Evolutionary conservation across 495 filamentous ascomycete species (phyloP).

Genomic region (Pseudevernia furfuracea): DNA sequence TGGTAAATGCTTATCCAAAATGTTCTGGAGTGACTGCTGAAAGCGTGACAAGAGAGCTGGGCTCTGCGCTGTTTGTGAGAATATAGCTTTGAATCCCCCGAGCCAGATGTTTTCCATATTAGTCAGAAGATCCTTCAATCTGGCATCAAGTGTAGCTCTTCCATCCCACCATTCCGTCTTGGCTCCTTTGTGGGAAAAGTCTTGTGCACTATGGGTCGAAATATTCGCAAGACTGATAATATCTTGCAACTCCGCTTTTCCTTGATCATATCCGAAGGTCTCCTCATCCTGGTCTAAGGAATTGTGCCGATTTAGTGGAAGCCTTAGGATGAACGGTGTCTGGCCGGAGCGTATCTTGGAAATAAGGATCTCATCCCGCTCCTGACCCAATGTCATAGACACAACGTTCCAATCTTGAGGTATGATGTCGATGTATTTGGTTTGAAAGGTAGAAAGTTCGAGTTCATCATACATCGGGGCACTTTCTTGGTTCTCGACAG

Average conservation of each 20-base stretch:
- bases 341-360: conserved; percentile 66
- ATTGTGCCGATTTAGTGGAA: conserved; percentile 74
- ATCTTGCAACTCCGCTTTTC: conserved; percentile 67
- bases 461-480: conserved; percentile 27
- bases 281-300: conserved; percentile 75
- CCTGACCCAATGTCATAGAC: conserved; percentile 75
- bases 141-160: conserved; percentile 67
- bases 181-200: conserved; percentile 49
- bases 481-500: conserved; percentile 15
- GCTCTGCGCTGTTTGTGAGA: conserved; percentile 60
- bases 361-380: conserved; percentile 70
- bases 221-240: conserved; percentile 73
- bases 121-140: conserved; percentile 66
- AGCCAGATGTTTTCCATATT: conserved; percentile 92
- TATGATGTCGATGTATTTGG: conserved; percentile 71
- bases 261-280: conserved; percentile 73
- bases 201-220: conserved; percentile 66
- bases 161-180: conserved; percentile 85
- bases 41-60: conserved; percentile 62
- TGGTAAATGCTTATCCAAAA: conserved; percentile 80
- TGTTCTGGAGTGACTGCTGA: conserved; percentile 64
- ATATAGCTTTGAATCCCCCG: conserved; percentile 85
- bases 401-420: conserved; percentile 76
- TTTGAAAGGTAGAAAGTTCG: conserved; percentile 52
- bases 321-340: conserved; percentile 72